Evolutionary conservation across 2,329 filamentous ascomycete species (phyloP), one percentile per base, ranked within the genome.

Genomic region (Akanthomyces dipterigenus): DNA sequence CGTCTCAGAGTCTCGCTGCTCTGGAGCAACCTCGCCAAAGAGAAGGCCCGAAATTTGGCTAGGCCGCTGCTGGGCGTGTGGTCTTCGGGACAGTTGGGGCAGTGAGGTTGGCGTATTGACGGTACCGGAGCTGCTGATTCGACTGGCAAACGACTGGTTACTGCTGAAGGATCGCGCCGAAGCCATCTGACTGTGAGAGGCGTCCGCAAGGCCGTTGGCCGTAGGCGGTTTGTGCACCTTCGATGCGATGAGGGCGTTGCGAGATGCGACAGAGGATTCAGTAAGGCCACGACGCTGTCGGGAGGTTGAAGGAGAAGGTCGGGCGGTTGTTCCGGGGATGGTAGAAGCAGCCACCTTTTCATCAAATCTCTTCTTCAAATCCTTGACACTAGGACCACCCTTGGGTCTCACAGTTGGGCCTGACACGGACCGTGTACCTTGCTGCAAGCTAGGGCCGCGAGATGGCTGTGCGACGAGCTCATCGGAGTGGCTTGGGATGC

Each of bases 321-420:
- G 68, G 43, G 70, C 62, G 57, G 73, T 70, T 65, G 34, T 60
- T 73, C 75, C 64, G 75, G 75, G 60, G 72, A 66, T 60, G 12
- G 50, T 67, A 63, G 72, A 69, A 54, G 68, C 63, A 46, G 65
- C 62, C 64, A 72, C 77, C 66, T 80, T 85, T 69, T 87, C 85
- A 72, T 93, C 89, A 75, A 93, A 95, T 60, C 84, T 87, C 73
- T 88, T 90, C 68, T 90, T 87, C 64, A 95, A 79, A 70, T 95
- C 90, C 75, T 88, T 91, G 67, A 95, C 89, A 63, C 88, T 93
- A n/a, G 86, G 80, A 66, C 88, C 82, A 48, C 70, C 66, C 50
- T 68, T 65, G 45, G 72, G 65, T 65, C 73, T 78, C 67, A 78
- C 78, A 63, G 81, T 81, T 43, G 84, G 82, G 66, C 79, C 83